These are phyloP conservation scores for Sarocladiaceae sp. DNA, from an alignment of 2,329 filamentous ascomycete species.

Conservation along the genomic window DNA sequence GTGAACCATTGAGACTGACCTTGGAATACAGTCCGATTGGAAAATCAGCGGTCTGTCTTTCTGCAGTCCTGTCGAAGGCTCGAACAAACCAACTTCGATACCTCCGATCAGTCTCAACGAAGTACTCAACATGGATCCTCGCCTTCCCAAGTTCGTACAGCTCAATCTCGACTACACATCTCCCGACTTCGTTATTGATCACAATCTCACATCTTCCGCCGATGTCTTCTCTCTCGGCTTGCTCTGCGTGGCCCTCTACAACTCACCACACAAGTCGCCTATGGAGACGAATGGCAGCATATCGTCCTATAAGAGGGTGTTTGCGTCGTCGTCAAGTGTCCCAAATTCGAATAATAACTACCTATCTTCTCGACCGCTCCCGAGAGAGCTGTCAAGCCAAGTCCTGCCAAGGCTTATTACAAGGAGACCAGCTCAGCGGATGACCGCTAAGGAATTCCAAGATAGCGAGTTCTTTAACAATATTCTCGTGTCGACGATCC, in stretches of 20 bases:
- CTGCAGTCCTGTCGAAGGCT: slow-evolving; percentile 73
- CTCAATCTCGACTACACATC: slow-evolving; percentile 90
- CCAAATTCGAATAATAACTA: slow-evolving; percentile 82
- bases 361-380: slow-evolving; percentile 72
- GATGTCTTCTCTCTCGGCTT: slow-evolving; percentile 95
- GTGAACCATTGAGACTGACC: neutral
- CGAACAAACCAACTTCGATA: slow-evolving; percentile 70
- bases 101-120: slow-evolving; percentile 79
- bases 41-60: slow-evolving; percentile 95
- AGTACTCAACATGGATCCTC: slow-evolving; percentile 77
- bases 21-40: slow-evolving; percentile 72
- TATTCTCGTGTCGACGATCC: slow-evolving; percentile 90
- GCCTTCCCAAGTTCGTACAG: slow-evolving; percentile 78
- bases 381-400: slow-evolving; percentile 68
- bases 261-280: slow-evolving; percentile 87
- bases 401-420: slow-evolving; percentile 86
- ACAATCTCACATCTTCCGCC: slow-evolving; percentile 74
- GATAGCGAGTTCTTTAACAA: slow-evolving; percentile 97
- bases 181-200: slow-evolving; percentile 91
- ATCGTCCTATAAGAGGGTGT: slow-evolving; percentile 80
- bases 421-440: slow-evolving; percentile 76
- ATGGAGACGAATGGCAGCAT: slow-evolving; percentile 76
- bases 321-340: slow-evolving; percentile 72
- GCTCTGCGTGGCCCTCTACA: slow-evolving; percentile 85
- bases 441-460: slow-evolving; percentile 89